Evolutionary conservation across 164 flowering plant genomes (phyloP).

Genomic region (Stephania japonica): DNA sequence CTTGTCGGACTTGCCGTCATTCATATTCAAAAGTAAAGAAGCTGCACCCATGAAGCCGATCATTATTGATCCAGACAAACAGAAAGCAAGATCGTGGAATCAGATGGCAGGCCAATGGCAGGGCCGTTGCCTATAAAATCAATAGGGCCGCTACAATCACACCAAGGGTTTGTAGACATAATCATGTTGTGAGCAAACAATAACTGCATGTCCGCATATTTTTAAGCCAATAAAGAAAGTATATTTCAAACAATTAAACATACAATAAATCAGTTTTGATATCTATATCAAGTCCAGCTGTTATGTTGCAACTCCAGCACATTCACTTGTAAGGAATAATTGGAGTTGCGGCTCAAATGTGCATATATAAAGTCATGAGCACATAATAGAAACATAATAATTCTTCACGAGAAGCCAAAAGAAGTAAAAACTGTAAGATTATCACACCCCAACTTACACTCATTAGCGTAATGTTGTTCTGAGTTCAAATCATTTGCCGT

Average conservation of each 20-base stretch:
- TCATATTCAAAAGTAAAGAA: constrained; percentile 63
- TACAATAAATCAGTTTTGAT: not conserved
- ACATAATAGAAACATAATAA: not conserved
- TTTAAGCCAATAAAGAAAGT: not conserved
- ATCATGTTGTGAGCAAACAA: not conserved
- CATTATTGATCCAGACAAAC: not conserved
- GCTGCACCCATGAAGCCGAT: constrained; percentile 38
- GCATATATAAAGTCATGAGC: not conserved
- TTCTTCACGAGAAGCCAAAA: not conserved
- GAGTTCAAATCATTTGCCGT: constrained; percentile 38
- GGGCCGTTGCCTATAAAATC: not conserved
- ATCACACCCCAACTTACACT: constrained; percentile 44
- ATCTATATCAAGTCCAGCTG: not conserved
- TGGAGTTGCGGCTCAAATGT: not conserved
- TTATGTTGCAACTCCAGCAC: constrained; percentile 2
- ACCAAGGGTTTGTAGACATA: not conserved
- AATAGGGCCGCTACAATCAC: not conserved
- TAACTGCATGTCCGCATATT: not conserved
- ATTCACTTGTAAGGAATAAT: not conserved
- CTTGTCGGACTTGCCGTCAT: constrained; percentile 42
- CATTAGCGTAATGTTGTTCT: constrained; percentile 38
- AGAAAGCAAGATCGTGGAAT: constrained; percentile 1
- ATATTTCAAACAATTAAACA: not conserved
- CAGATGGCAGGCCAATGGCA: not conserved
- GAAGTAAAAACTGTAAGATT: not conserved